A percentile compares a stretch with the other conserved stretches of the same genome.
Conservation (phyloP, 2,329 filamentous ascomycete species). For the Neurospora sp. region DNA sequence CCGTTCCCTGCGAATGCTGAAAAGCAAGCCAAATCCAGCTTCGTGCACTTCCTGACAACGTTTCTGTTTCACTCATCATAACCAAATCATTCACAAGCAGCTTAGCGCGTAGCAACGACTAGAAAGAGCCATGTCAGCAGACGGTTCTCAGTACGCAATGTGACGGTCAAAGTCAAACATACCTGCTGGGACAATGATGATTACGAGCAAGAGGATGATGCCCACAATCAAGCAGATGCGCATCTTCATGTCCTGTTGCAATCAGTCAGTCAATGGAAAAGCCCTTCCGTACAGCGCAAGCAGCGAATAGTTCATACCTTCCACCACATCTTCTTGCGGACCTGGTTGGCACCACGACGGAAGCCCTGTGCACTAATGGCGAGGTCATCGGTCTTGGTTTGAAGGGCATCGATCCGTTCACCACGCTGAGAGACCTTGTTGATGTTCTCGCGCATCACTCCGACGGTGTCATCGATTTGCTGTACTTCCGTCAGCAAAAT, state of each 20-base stretch:
- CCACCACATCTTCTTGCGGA: slow-evolving; percentile 99
- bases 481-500: slow-evolving; percentile 28
- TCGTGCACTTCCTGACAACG: slow-evolving; percentile 9
- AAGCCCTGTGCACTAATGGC: slow-evolving; percentile 90
- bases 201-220: slow-evolving; percentile 79
- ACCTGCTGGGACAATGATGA: slow-evolving; percentile 94
- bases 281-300: not conserved
- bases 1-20: slow-evolving; percentile 14
- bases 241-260: slow-evolving; percentile 88
- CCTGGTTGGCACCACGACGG: slow-evolving; percentile 89
- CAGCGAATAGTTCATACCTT: slow-evolving; percentile 36
- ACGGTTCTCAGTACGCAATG: too few relatives aligned
- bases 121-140: slow-evolving; percentile 5
- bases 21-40: slow-evolving; percentile 14
- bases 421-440: slow-evolving; percentile 93
- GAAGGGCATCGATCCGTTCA: slow-evolving; percentile 73
- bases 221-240: slow-evolving; percentile 89
- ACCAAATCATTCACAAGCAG: slow-evolving; percentile 5
- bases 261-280: slow-evolving; percentile 3
- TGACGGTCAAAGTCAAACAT: slow-evolving; percentile 26
- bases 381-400: slow-evolving; percentile 92
- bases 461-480: slow-evolving; percentile 97
- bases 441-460: slow-evolving; percentile 95
- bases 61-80: slow-evolving; percentile 11
- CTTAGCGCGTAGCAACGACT: slow-evolving; percentile 15